Evolutionary conservation across 2,329 filamentous ascomycete species (phyloP).

Genomic region (Talaromyces sp.): DNA sequence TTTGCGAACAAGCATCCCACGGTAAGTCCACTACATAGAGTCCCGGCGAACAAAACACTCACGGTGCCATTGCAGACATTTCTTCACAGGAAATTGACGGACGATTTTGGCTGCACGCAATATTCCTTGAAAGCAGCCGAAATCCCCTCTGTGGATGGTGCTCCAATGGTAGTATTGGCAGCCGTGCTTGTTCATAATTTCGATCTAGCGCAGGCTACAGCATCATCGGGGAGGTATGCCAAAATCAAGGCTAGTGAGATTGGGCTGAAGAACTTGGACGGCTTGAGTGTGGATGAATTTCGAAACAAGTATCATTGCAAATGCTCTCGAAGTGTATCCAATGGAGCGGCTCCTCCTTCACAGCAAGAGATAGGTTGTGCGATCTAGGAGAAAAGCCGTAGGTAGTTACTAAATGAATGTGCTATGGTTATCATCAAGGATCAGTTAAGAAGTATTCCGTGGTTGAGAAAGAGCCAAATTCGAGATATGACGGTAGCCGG

Average conservation of each 20-base stretch:
- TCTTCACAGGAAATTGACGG: constrained; percentile 62
- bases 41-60: not conserved
- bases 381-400: constrained; percentile 22
- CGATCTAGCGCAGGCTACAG: constrained; percentile 61
- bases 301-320: constrained; percentile 59
- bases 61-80: constrained; percentile 51
- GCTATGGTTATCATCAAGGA: not conserved
- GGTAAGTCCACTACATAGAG: constrained; percentile 29
- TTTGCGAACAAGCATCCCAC: constrained; percentile 85
- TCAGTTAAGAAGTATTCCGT: not conserved
- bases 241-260: constrained; percentile 55
- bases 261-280: constrained; percentile 45
- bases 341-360: not conserved
- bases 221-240: constrained; percentile 67
- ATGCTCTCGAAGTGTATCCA: constrained; percentile 46
- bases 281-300: constrained; percentile 57
- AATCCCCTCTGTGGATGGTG: constrained; percentile 46
- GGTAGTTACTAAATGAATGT: not conserved
- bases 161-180: constrained; percentile 56
- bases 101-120: constrained; percentile 63
- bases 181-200: constrained; percentile 73
- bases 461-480: not conserved
- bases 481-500: not conserved
- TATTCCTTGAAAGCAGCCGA: constrained; percentile 50
- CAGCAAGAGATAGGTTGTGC: constrained; percentile 27